Evolutionary conservation across 179 eudicot genomes (phyloP), one percentile per base, ranked within the genome.

Genomic region (Spinacia oleracea): DNA sequence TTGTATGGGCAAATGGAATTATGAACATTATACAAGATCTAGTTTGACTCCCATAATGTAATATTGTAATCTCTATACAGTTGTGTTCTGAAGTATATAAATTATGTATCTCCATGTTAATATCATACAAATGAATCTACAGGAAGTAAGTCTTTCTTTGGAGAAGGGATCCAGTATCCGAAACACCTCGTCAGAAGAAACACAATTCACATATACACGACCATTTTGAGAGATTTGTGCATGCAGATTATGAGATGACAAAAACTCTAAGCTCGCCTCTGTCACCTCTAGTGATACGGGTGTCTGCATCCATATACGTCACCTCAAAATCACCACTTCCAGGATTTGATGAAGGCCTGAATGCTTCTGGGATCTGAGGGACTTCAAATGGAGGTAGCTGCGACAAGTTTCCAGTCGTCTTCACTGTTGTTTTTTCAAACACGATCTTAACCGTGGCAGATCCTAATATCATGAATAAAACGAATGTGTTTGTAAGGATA

Each of bases 281-380:
- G 78, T 95, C 98, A 72, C 98, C 98, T 77, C 97, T 87, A 40
- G 98, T 95, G 76, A 93, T 77, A 18, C 97, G 92, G 29, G 83
- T 83, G 83, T 95, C 95, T 53, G 95, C 84, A 80, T 95, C 98
- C 2, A 90, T 27, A 25, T 88, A 95, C 0, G 97, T 93, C 68
- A 95, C 97, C 71, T 93, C 97, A 77, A 95, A 95, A 71, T 95
- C 98, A 67, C 97, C 98, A 38, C 86, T 91, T 56, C 98, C 93
- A 21, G 85, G 83, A 75, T 91, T 95, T 27, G 98, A 86, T 27
- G 87, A 82, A 31, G 95, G 91, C 89, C 95, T 82, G 59, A 95
- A 56, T 35, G 78, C 68, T 48, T 93, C 97, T 25, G 98, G 98
- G 38, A 95, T 58, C 71, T 81, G 87, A 43, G 97, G 98, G 43